Conservation (phyloP, 306 rosid species). For the Parietaria judaica region DNA sequence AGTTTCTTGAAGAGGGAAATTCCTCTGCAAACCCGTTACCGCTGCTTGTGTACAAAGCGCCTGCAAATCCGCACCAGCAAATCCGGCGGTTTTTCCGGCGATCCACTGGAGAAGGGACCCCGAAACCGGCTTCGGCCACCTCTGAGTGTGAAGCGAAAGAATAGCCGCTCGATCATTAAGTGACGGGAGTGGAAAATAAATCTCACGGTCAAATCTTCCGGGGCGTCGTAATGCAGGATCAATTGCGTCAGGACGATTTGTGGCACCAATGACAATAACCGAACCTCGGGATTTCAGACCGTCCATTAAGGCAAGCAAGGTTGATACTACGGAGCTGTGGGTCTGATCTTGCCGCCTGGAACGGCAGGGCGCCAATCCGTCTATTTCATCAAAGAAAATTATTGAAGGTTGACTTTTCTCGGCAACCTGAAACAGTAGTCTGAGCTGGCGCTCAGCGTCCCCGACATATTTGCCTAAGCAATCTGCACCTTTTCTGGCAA, state of each 20-base stretch:
- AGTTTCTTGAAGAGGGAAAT: constrained; percentile 81
- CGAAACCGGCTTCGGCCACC: constrained; percentile 78
- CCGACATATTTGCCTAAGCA: constrained; percentile 98
- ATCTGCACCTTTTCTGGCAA: constrained; percentile 98
- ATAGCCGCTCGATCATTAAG: constrained; percentile 86
- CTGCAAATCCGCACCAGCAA: constrained; percentile 98
- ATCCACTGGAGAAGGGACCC: constrained; percentile 82
- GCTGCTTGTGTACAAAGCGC: constrained; percentile 99
- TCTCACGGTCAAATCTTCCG: constrained; percentile 94
- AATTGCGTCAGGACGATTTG: constrained; percentile 96
- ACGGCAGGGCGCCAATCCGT: constrained; percentile 90
- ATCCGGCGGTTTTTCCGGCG: constrained; percentile 77
- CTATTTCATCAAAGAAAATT: constrained; percentile 96
- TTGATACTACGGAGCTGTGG: constrained; percentile 95
- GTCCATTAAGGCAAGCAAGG: constrained; percentile 91
- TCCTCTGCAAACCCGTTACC: constrained; percentile 78
- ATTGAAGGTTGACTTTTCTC: constrained; percentile 96
- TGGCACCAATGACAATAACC: constrained; percentile 94
- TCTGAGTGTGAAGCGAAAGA: constrained; percentile 90
- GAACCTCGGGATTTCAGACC: constrained; percentile 97
- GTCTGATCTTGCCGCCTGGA: constrained; percentile 98
- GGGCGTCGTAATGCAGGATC: constrained; percentile 96
- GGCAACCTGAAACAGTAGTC: constrained; percentile 95
- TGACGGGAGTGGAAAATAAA: constrained; percentile 92
- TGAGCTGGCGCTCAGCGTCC: constrained; percentile 95